Evolutionary conservation across 73 alveolate species (phyloP), one percentile per base, ranked within the genome.

Genomic region (Paramecium octaurelia): DNA sequence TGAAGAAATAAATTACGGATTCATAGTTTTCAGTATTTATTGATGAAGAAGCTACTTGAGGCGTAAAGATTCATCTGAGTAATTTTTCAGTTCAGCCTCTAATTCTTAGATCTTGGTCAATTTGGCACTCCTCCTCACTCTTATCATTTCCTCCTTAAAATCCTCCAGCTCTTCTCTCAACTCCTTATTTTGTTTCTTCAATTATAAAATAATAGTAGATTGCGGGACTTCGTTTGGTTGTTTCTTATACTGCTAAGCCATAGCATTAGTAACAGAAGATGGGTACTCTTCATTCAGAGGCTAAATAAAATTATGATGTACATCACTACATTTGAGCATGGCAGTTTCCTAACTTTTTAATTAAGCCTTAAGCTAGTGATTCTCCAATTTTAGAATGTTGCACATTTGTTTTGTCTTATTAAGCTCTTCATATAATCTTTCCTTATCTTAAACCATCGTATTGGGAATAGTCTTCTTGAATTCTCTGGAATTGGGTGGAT

Each of bases 111-210:
- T 80, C 20, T 46, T 40, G 1, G 91, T 80, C 24, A 80, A 80
- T 80, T 80, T 80, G 9, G 91, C 91, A 80, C 75, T 80, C n/a
- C 91, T 80, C 14, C 18, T 80, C 11, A 80, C 57, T 80, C 73
- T 80, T 8, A 80, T 34, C 91, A 80, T 80, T 23, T 42, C 91
- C 21, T 80, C 91, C 24, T 46, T 80, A 14, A 24, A 43, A 9
- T 80, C 91, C 9, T 80, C 76, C 3, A 80, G 34, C 21, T 80
- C 91, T 14, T 80, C 71, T 80, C 75, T 80, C n/a, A 80, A 80
- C 8, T 80, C 91, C 46, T 80, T 40, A 48, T 31, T 80, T 6
- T 80, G 29, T 35, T 80, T 80, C 91, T 80, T 80, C 91, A 80
- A 80, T 80, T 80, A 80, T 11, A 40, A 12, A 8, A 48, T 44